phyloP scores from a whole-genome alignment of 768 basidiomycete species.

The Boletus sp. region DNA sequence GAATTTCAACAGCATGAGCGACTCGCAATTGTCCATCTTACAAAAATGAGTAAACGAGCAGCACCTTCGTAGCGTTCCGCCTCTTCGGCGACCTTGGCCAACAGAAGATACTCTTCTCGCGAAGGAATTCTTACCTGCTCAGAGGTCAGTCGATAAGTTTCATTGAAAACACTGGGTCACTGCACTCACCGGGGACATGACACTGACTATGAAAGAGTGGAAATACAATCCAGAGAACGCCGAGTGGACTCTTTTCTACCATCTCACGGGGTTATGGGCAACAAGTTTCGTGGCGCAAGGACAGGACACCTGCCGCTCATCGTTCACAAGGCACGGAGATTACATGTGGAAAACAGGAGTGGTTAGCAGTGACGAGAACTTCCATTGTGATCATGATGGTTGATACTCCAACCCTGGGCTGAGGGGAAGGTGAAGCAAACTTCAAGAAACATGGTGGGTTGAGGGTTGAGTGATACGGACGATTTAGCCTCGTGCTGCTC shows the following conservation, averaged over 20 bases:
- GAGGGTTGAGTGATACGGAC: constrained; percentile 25
- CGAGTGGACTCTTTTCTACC: constrained; percentile 29
- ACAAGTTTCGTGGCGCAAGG: constrained; percentile 14
- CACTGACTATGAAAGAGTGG: constrained; percentile 5
- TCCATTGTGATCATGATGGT: constrained; percentile 6
- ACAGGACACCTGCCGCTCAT: constrained; percentile 8
- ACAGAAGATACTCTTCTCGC: constrained; percentile 46
- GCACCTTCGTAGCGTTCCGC: constrained; percentile 87
- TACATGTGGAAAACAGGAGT: constrained; percentile 6
- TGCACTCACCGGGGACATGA: constrained; percentile 32
- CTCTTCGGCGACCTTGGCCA: constrained; percentile 85
- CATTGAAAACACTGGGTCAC: neutral
- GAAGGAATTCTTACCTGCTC: constrained; percentile 31
- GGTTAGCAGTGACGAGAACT: neutral
- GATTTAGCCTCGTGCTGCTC: constrained; percentile 13
- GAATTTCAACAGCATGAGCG: constrained; percentile 20
- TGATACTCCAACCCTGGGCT: constrained; percentile 27
- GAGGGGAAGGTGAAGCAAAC: constrained; percentile 21
- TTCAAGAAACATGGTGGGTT: constrained; percentile 21
- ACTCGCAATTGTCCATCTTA: neutral
- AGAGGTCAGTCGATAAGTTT: constrained; percentile 3
- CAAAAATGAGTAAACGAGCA: constrained; percentile 8
- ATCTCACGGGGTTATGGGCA: constrained; percentile 32
- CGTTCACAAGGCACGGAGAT: constrained; percentile 16
- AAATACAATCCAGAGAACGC: constrained; percentile 4